Evolutionary conservation across 768 basidiomycete genomes (phyloP), one percentile per base, ranked within the genome.

Genomic region (Mrakia frigida): DNA sequence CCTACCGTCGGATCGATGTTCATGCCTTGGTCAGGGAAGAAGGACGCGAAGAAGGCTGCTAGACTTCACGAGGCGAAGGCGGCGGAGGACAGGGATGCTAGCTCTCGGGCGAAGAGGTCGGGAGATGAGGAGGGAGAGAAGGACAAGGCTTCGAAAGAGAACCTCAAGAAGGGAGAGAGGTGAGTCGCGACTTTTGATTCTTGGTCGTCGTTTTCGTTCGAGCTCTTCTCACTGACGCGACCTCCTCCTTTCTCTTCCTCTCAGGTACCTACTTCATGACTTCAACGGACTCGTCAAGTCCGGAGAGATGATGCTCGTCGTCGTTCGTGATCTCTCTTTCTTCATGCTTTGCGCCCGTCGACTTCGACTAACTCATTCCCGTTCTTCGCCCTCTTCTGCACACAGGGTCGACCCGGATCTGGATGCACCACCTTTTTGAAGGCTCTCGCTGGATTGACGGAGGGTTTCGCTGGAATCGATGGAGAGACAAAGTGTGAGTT

Each of bases 1-100:
- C 80, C 82, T 5, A 81, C 79, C 21, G 79, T 82, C 41, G 82
- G 82, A 0, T 79, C 74, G 3, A 81, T 81, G 71, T 75, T 82
- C 65, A 77, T 77, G 28, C 81, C 81, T 25, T 81, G 80, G 80
- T 79, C 79, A 4, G 75, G 73, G 3, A 74, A 63, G 37, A 68
- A 75, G 46, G 81, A 82, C 77, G 80, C 80, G 80, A 80, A 80
- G 68, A 79, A 80, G 65, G 78, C 79, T 6, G 75, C 73, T 16
- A 78, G 73, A 71, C 74, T 82, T 1, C 77, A 79, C 4, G 67
- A 72, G 21, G 81, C 80, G 0, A 39, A 80, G 50, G 78, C 68
- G 16, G 77, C 23, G 74, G 79, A 39, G 68, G 74, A 39, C 75
- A 78, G 41, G n/a, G 28, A 79, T 65, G 71, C 59, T 73, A 28